Base-by-base conservation (phyloP, 1,139 yeast genomes). In the Zygosaccharomyces sapae region DNA sequence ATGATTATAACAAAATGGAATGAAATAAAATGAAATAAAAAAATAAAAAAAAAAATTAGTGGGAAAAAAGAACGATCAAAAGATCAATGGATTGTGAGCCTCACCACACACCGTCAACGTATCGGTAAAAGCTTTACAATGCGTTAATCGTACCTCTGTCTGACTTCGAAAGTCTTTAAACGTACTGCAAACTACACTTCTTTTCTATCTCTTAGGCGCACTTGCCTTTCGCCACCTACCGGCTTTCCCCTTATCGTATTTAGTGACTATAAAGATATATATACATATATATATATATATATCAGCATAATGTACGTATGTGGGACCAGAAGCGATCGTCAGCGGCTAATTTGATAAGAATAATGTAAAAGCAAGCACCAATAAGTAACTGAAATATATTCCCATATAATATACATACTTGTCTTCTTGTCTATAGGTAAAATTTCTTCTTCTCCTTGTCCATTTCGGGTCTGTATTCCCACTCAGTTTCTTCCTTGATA, bases 401-500 rank as follows among this genome's bases (percentile, higher is more conserved):
- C 30, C 33, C 30, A 36, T 27, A 18, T 37, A 27, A 36, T 13
- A 33, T 33, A 33, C 30, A 33, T 22, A 22, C 7, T 22, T 22
- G 25, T 7, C 9, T 19, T 30, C 18, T 7, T 33, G 41, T 69
- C 70, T 73, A 90, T 58, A 90, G 72, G 65, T 88, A 85, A 66
- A 92, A 92, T 78, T 87, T 88, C 70, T 82, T 82, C 81, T 89
- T 92, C 66, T 92, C 97, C 63, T 85, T 83, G 68, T 92, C 97
- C 97, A 92, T 90, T 56, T 86, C 95, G 10, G 97, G 84, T 58
- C 87, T 80, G 70, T 89, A 95, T 69, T 92, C 97, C 97, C 97
- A 92, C 62, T 88, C 96, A 27, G 87, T 76, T 59, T 92, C 97
- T 55, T 88, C 95, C 62, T 83, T 82, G 59, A 92, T 77, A 41